Conservation (phyloP, 441 rosid genomes). For the Populus hybrid region DNA sequence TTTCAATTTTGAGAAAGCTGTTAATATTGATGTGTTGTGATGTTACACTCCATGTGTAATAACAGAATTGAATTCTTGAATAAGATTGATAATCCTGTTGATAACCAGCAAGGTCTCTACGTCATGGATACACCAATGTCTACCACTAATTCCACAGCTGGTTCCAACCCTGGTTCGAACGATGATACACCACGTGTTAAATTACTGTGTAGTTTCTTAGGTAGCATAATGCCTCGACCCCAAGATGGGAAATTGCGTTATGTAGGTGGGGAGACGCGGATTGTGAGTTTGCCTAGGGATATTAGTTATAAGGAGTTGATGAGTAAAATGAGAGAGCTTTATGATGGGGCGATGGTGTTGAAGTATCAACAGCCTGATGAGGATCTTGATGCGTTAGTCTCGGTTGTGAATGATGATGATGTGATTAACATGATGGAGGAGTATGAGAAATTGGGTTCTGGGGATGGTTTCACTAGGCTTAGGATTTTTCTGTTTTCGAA, state of each 20-base stretch:
- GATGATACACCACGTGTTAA: constrained; percentile 78
- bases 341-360: constrained; percentile 70
- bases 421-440: constrained; percentile 98
- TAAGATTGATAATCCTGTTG: constrained; percentile 21
- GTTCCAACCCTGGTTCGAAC: constrained; percentile 43
- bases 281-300: constrained; percentile 68
- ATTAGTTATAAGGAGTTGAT: constrained; percentile 74
- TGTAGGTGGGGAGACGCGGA: constrained; percentile 96
- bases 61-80: constrained; percentile 34
- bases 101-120: constrained; percentile 23
- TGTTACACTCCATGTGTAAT: constrained; percentile 51
- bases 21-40: constrained; percentile 11
- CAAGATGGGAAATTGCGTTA: constrained; percentile 89
- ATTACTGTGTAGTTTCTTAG: constrained; percentile 87
- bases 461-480: constrained; percentile 91
- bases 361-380: constrained; percentile 98
- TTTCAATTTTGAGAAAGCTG: not conserved
- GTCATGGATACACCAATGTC: constrained; percentile 57
- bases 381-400: constrained; percentile 97
- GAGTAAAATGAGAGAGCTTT: constrained; percentile 86
- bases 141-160: constrained; percentile 23
- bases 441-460: constrained; percentile 88
- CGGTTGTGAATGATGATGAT: constrained; percentile 94
- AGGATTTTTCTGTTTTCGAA: constrained; percentile 85
- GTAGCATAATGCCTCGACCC: constrained; percentile 91